Evolutionary conservation across 2,329 filamentous ascomycete species (phyloP), one percentile per base, ranked within the genome.

Genomic region (Ciborinia camelliae): DNA sequence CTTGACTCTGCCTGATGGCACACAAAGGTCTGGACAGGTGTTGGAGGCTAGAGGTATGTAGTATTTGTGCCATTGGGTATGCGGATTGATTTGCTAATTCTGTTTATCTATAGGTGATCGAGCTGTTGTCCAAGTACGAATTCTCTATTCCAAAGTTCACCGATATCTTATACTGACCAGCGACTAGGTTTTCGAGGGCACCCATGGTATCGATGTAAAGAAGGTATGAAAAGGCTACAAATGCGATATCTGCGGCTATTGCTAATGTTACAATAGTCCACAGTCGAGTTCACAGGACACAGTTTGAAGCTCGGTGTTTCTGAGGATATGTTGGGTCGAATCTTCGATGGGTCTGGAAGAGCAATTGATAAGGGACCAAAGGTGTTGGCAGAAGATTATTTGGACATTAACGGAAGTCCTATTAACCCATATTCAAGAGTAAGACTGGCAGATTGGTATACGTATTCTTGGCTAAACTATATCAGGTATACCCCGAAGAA

Each of bases 351-450:
- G 75, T 98, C 95, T 67, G 95, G 95, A 76, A 90, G 94, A 79
- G 91, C 96, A 73, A 99, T 99, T 78, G 95, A 99, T 82, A 99
- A 98, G 82, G 95, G 96, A 63, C 95, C 95, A 68, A 98, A 97
- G 82, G 95, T 99, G 74, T 82, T 99, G 70, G 93, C 95, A 61
- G 95, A 99, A 80, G 95, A 99, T 74, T 99, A 96, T 79, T 84
- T 99, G 73, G 96, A 99, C 78, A 99, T 99, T 82, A 99, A 99
- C 83, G 95, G 95, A 76, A 95, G 89, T 79, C 94, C 95, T 66
- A 99, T 99, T 81, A 99, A 99, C 82, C 95, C 95, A 68, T 98
- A 95, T 82, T 94, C 93, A 67, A 88, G 95, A 83, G 94, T 96
- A 85, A 73, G 86, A n/a, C 30, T 75, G 43, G 60, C 60, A 15